Percentiles rank a stretch among this genome's conserved stretches.
Evolutionary conservation across 2,329 filamentous ascomycete species (phyloP).

Genomic region (Fusarium longipes): DNA sequence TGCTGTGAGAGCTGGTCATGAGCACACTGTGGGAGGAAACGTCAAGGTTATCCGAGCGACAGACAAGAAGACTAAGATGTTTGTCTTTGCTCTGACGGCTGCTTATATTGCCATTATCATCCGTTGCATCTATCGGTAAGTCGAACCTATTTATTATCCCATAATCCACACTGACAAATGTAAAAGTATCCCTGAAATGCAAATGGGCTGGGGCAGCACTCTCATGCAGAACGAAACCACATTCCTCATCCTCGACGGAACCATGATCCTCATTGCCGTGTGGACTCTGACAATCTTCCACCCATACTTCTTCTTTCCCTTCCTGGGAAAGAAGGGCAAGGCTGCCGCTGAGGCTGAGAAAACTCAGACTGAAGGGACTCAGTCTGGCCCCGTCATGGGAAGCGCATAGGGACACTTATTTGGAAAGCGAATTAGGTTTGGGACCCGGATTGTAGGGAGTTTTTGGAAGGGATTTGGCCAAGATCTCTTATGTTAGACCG

Average conservation of each 20-base stretch:
- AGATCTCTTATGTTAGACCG: not conserved
- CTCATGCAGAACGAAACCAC: constrained; percentile 41
- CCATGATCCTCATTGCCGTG: constrained; percentile 32
- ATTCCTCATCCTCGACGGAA: constrained; percentile 35
- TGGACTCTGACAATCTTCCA: constrained; percentile 37
- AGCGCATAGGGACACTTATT: not conserved
- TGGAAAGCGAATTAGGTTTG: not conserved
- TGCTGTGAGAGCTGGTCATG: constrained; percentile 6
- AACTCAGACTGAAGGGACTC: not conserved
- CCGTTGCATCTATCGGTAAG: constrained; percentile 39
- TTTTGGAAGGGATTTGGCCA: not conserved
- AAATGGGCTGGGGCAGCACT: constrained; percentile 37
- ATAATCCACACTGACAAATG: not conserved
- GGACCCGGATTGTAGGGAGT: fast-evolving
- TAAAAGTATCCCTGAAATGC: constrained; percentile 34
- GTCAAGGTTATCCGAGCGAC: constrained; percentile 12
- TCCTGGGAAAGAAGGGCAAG: constrained; percentile 14
- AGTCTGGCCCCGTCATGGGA: constrained; percentile 1
- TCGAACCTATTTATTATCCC: fast-evolving
- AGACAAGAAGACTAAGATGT: constrained; percentile 34
- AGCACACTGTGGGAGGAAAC: not conserved
- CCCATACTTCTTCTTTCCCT: constrained; percentile 35
- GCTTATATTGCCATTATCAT: constrained; percentile 36
- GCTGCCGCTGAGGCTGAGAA: constrained; percentile 8
- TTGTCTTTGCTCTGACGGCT: constrained; percentile 18